phyloP scores from a whole-genome alignment of 2,329 filamentous ascomycete species.

The Phialophora macrospora region DNA sequence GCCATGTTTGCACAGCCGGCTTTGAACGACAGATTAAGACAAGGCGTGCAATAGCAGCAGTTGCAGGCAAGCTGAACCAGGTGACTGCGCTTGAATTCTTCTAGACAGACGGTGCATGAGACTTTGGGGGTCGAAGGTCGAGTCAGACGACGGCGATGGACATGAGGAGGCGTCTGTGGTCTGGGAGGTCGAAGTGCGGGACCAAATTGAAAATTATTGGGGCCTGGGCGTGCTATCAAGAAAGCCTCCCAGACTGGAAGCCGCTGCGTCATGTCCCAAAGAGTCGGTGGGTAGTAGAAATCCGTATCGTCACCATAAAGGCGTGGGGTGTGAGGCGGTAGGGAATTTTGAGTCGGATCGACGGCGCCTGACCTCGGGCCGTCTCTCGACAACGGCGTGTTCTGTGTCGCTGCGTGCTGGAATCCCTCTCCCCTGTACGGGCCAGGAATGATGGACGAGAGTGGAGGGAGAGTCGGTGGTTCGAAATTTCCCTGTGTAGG shows the following conservation, averaged over 20 bases:
- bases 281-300: neutral
- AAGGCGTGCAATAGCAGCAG: constrained; percentile 30
- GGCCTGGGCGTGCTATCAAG: neutral
- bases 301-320: neutral
- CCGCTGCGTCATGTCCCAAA: neutral
- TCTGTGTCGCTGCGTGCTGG: neutral
- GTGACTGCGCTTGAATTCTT: constrained; percentile 19
- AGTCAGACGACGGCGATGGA: neutral
- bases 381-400: neutral
- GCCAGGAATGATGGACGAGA: neutral
- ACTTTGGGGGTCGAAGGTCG: constrained; percentile 3
- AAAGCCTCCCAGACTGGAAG: neutral
- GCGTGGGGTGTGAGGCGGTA: neutral
- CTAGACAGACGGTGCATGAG: constrained; percentile 28
- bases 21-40: constrained; percentile 30
- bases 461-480: neutral
- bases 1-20: constrained; percentile 22
- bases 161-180: neutral
- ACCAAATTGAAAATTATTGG: neutral
- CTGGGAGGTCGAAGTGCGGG: neutral
- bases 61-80: constrained; percentile 23
- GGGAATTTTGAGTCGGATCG: neutral
- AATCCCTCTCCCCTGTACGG: neutral
- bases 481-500: neutral
- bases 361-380: neutral